Evolutionary conservation across 2,329 filamentous ascomycete genomes (phyloP).

Genomic region (Neopestalotiopsis sp.): DNA sequence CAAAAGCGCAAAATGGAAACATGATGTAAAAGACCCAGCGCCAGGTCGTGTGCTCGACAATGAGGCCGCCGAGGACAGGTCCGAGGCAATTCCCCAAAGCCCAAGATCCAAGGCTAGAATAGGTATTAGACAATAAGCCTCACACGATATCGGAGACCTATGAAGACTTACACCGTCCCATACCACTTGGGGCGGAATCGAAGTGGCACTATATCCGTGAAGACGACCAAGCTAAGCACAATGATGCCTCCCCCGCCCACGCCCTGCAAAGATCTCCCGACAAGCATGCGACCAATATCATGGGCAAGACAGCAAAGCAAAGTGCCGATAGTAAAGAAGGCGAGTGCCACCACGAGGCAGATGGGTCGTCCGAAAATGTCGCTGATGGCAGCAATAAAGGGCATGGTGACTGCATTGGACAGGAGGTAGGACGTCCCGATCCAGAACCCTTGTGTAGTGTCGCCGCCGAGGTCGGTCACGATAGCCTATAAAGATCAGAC

Average conservation of each 20-base stretch:
- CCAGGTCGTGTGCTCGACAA: conserved; percentile 45
- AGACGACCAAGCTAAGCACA: conserved; percentile 42
- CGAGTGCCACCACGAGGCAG: conserved; percentile 33
- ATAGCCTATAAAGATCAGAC: conserved; percentile 25
- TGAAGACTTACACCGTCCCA: conserved; percentile 30
- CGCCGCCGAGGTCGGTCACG: conserved; percentile 30
- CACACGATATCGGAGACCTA: no score
- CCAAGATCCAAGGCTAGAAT: conserved; percentile 37
- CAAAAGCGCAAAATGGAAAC: conserved; percentile 45
- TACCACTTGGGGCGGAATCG: conserved; percentile 43
- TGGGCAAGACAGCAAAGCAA: conserved; percentile 40
- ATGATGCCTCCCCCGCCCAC: conserved; percentile 45
- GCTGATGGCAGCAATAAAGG: conserved; percentile 37
- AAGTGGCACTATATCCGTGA: conserved; percentile 46
- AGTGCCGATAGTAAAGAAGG: conserved; percentile 47
- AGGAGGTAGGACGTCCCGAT: conserved; percentile 35
- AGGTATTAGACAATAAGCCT: no score
- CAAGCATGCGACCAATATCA: conserved; percentile 37
- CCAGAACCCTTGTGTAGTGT: conserved; percentile 36
- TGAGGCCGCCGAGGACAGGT: conserved; percentile 42
- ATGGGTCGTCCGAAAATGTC: conserved; percentile 39
- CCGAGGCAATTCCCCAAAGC: conserved; percentile 47
- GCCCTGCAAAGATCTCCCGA: conserved; percentile 41
- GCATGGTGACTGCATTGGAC: conserved; percentile 34
- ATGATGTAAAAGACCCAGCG: conserved; percentile 54